Conservation (phyloP, 257 asterid genomes). For the Buddleja alternifolia region DNA sequence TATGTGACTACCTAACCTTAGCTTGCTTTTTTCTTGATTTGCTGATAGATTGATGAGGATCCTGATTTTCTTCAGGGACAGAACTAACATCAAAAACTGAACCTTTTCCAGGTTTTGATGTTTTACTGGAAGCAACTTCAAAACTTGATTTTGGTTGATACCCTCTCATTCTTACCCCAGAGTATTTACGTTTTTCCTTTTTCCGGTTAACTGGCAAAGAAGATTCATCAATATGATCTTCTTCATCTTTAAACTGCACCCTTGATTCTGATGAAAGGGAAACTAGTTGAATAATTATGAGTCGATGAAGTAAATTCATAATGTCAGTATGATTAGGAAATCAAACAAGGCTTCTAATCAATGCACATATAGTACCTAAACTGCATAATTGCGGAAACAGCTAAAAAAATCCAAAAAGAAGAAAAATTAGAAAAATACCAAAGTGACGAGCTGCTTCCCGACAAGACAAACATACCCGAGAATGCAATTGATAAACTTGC, state of each 20-base stretch:
- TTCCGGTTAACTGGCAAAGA: slow-evolving; percentile 41
- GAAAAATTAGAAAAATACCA: background rate
- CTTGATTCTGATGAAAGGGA: slow-evolving; percentile 39
- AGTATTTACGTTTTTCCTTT: slow-evolving; percentile 52
- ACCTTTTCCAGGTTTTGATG: slow-evolving; percentile 58
- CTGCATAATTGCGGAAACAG: slow-evolving; percentile 10
- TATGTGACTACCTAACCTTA: slow-evolving; percentile 51
- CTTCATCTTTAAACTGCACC: slow-evolving; percentile 44
- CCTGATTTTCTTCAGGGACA: slow-evolving; percentile 55
- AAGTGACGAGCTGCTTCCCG: slow-evolving; percentile 24
- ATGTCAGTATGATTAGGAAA: slow-evolving; percentile 3
- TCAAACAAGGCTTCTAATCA: slow-evolving; percentile 9
- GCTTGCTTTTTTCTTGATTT: slow-evolving; percentile 63
- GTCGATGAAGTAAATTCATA: slow-evolving; percentile 7
- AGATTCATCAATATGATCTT: slow-evolving; percentile 64
- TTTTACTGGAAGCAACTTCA: slow-evolving; percentile 53
- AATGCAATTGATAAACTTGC: background rate
- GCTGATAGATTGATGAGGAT: slow-evolving; percentile 40
- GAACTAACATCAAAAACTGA: slow-evolving; percentile 42
- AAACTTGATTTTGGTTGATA: slow-evolving; percentile 46
- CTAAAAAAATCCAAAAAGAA: background rate
- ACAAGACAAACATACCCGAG: slow-evolving; percentile 6
- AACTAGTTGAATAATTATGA: slow-evolving; percentile 30
- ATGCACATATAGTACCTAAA: background rate
- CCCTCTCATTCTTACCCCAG: slow-evolving; percentile 57